Conservation (phyloP, 306 rosid species). For the Comarum palustre region DNA sequence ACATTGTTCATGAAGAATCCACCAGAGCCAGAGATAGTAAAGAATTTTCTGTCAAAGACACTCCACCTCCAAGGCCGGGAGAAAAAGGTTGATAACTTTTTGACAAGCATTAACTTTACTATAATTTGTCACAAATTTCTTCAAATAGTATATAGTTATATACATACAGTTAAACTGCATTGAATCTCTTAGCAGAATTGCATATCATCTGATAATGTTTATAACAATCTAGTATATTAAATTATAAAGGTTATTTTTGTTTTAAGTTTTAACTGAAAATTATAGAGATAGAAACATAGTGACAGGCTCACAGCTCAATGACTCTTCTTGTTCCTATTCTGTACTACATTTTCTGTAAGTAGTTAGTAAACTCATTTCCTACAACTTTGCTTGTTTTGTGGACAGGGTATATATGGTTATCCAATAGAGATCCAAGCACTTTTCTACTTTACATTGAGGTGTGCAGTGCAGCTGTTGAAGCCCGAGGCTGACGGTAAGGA, state of each 20-base stretch:
- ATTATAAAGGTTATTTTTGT: neutral
- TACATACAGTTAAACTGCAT: too few species aligned
- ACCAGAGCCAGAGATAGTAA: constrained; percentile 25
- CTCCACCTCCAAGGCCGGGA: constrained; percentile 32
- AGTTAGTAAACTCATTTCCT: neutral
- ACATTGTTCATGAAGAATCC: constrained; percentile 24
- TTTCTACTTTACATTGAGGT: constrained; percentile 5
- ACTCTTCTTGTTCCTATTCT: neutral
- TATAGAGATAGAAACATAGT: neutral
- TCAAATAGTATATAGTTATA: too few species aligned
- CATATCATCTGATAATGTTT: neutral
- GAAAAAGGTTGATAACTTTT: constrained; percentile 28
- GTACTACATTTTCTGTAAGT: neutral
- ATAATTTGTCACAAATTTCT: too few species aligned
- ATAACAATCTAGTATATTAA: too few species aligned
- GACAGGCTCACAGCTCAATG: neutral
- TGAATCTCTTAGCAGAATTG: neutral
- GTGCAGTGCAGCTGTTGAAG: constrained; percentile 20
- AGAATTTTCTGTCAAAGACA: constrained; percentile 31
- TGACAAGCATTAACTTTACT: too few species aligned
- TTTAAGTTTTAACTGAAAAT: neutral
- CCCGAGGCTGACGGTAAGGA: constrained; percentile 7
- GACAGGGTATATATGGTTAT: constrained; percentile 22
- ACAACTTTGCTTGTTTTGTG: neutral
- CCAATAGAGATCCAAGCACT: constrained; percentile 27